Base-by-base conservation (phyloP, 2,329 filamentous ascomycete species). In the Microthyrium microscopicum region DNA sequence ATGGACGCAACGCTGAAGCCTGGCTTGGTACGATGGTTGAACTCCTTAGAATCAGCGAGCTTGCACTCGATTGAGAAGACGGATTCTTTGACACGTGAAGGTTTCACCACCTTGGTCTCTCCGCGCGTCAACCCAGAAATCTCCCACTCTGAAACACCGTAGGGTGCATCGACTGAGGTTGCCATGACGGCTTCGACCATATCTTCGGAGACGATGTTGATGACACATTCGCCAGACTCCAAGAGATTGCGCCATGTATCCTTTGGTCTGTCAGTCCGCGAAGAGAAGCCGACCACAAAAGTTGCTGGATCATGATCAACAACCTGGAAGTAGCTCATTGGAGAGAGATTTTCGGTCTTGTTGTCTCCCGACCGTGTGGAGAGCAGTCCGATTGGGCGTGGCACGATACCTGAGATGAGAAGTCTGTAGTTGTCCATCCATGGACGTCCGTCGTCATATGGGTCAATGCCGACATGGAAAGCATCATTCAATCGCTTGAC, bases 281-380 rank as follows among this genome's bases (percentile, higher is more conserved):
- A n/a, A n/a, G n/a, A n/a, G 29, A 45, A 44, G 15, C 40, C 37
- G 1, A 48, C 33, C 6, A 41, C 31, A 35, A 46, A 48, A 13
- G 41, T 29, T 4, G 45, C 43, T 12, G 45, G 45, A 34, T 48
- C 39, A 7, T 38, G 37, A 24, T 39, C 36, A 37, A 50, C 41
- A 31, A 44, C 41, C 35, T 49, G 43, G 32, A 51, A 50, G 38
- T 46, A 51, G 5, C 34, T 40, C 33, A 50, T 47, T 1, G 47
- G 48, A 1, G 48, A 41, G 3, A 51, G 39, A 25, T 50, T 51
- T 7, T 41, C 39, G 1, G 25, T 33, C 12, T 37, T 32, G 1
- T 43, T 43, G 19, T 43, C 40, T 16, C 20, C 26, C 9, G 37
- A 37, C 5, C 39, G 24, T 11, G 41, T 43, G 36, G 34, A 39